Evolutionary conservation across 2,329 filamentous ascomycete genomes (phyloP), one percentile per base, ranked within the genome.

Genomic region (Periglandula ipomoeae): DNA sequence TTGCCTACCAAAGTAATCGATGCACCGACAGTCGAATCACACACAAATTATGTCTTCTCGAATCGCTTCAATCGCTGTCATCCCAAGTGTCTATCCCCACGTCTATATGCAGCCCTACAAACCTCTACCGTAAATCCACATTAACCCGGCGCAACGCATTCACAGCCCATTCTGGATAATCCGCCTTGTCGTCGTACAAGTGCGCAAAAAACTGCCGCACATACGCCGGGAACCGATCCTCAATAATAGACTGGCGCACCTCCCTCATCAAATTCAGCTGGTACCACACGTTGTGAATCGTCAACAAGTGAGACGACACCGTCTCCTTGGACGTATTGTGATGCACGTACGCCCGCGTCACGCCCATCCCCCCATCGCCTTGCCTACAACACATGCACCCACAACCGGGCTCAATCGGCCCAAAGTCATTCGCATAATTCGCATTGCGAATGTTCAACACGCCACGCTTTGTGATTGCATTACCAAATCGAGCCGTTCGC

Each of bases 281-380:
- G 61, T 95, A 95, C 70, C 89, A 89, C 23, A 98, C 88, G 62
- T 98, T 98, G 66, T 98, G 93, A 61, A 97, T 89, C 1, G 89
- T 95, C 48, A 98, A 71, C 22, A 88, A 72, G 62, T 81, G 76
- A 15, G 94, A 93, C 7, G 91, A 89, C 1, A 88, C 90, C 0
- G 93, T 98, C 72, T 98, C 93, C 69, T 98, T 98, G 24, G 85
- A 85, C 0, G 87, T 84, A 55, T 95, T 82, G 69, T 98, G 93
- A 63, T 96, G 84, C 43, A 97, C 82, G 66, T 89, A 96, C 3
- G 93, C 90, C 54, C 87, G 76, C 3, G 90, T 95, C 55, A 97
- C 79, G 15, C 85, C 88, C 54, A 96, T 70, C 0, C 86, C 84
- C 24, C 85, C 87, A 26, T 85, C 75, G 5, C 74, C 75, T 41